Evolutionary conservation across 1,284 basidiomycete species (phyloP).

Genomic region (Rhizopogon hawkerae): DNA sequence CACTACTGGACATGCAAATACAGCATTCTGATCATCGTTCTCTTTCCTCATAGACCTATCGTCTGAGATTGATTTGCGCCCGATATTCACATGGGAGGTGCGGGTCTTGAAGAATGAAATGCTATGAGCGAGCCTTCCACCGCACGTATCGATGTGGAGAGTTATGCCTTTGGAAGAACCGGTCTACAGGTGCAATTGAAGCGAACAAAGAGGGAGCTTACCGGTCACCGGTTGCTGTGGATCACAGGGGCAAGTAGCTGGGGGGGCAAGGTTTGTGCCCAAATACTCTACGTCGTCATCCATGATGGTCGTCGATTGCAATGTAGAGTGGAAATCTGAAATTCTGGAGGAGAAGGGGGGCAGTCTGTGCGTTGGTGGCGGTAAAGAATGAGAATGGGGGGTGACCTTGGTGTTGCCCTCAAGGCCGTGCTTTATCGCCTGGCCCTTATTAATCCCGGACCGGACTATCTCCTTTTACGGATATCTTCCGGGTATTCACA

Average conservation of each 20-base stretch:
- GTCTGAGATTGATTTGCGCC: constrained; percentile 28
- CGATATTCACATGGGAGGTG: constrained; percentile 24
- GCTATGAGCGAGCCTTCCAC: constrained; percentile 23
- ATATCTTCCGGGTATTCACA: background rate
- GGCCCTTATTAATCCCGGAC: constrained; percentile 3
- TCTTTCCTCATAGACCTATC: constrained; percentile 29
- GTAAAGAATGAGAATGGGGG: constrained; percentile 10
- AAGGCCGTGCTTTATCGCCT: constrained; percentile 28
- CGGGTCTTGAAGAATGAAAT: constrained; percentile 22
- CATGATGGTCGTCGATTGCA: constrained; percentile 15
- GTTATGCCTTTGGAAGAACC: constrained; percentile 20
- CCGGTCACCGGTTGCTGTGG: constrained; percentile 12
- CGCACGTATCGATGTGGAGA: constrained; percentile 24
- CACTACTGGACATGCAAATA: constrained; percentile 27
- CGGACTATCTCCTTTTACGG: constrained; percentile 1
- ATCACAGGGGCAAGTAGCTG: constrained; percentile 15
- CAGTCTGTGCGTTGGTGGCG: constrained; percentile 8
- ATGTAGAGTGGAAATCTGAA: background rate
- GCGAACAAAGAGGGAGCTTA: constrained; percentile 15
- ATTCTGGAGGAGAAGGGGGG: background rate
- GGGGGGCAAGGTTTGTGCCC: constrained; percentile 20
- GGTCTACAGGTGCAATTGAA: constrained; percentile 4
- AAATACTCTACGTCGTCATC: constrained; percentile 29
- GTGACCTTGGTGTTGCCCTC: constrained; percentile 22
- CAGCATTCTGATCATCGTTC: constrained; percentile 27